Percentiles rank a stretch among this genome's conserved stretches.
Conservation (phyloP, 805 yeast species). For the Saturnispora hagleri region DNA sequence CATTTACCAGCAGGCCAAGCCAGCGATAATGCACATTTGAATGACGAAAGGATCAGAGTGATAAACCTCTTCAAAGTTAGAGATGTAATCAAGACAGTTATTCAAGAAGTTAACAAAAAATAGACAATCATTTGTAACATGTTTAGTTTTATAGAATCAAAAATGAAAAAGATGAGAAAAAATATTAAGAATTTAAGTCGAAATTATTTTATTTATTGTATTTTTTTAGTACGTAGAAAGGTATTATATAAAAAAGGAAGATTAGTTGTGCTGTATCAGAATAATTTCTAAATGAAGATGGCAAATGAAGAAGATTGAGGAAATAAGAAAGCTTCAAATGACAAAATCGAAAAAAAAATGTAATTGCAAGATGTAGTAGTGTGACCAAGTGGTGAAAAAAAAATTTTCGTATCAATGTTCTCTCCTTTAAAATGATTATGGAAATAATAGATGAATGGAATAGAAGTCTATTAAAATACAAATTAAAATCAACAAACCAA, state of each 20-base stretch:
- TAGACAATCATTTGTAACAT: neutral
- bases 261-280: neutral
- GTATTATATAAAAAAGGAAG: neutral
- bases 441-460: neutral
- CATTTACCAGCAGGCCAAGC: constrained; percentile 96
- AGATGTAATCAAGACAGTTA: constrained; percentile 47
- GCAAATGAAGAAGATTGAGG: neutral
- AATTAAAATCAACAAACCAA: neutral
- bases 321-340: neutral
- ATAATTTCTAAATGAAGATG: neutral
- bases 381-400: neutral
- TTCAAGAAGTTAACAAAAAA: constrained; percentile 17
- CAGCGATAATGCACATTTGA: constrained; percentile 87
- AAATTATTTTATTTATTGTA: neutral
- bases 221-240: constrained; percentile 6
- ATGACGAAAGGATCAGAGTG: constrained; percentile 76
- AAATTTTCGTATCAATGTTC: neutral
- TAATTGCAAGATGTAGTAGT: neutral
- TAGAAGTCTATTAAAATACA: constrained; percentile 1
- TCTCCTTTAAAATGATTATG: neutral
- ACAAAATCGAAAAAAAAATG: neutral
- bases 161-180: neutral
- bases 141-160: neutral
- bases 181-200: neutral
- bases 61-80: constrained; percentile 69